phyloP scores from a whole-genome alignment of 2,329 filamentous ascomycete genomes.

The Byssochlamys sp. region DNA sequence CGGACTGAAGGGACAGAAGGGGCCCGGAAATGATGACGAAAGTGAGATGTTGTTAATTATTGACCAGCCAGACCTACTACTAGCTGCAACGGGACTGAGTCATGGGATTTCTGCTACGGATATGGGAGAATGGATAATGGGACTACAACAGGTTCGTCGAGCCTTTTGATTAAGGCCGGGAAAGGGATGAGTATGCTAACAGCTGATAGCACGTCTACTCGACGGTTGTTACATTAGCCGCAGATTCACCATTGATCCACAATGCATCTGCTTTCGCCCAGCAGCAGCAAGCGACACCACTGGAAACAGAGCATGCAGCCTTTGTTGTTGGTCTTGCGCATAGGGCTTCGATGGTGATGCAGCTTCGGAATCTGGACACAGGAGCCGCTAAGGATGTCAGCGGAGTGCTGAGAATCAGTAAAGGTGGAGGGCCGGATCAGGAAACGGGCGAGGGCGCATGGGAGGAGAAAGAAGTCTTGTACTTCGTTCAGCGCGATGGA shows the following conservation, averaged over 20 bases:
- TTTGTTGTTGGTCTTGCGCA: conserved; percentile 66
- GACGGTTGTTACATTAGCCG: conserved; percentile 58
- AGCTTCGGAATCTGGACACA: conserved; percentile 69
- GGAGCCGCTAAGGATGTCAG: conserved; percentile 85
- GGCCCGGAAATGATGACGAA: conserved; percentile 14
- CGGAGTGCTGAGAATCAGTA: conserved; percentile 70
- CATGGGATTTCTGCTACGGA: conserved; percentile 33
- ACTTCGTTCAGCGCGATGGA: conserved; percentile 70
- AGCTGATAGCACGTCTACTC: conserved; percentile 50
- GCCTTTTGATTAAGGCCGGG: background rate
- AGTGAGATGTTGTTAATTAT: conserved; percentile 48
- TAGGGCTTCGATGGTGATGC: conserved; percentile 59
- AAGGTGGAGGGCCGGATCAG: conserved; percentile 39
- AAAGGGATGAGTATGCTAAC: background rate
- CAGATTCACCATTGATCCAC: conserved; percentile 62
- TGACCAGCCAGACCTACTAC: conserved; percentile 56
- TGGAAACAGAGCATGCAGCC: conserved; percentile 63
- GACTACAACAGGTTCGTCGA: conserved; percentile 53
- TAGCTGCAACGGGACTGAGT: conserved; percentile 48
- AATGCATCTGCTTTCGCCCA: conserved; percentile 24
- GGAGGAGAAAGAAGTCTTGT: conserved; percentile 63
- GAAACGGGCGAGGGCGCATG: conserved; percentile 19
- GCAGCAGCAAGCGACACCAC: conserved; percentile 46
- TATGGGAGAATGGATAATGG: conserved; percentile 50
- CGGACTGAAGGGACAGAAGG: conserved; percentile 15